Evolutionary conservation across 169 alveolate genomes (phyloP), one percentile per base, ranked within the genome.

Genomic region (Babesia ovis): DNA sequence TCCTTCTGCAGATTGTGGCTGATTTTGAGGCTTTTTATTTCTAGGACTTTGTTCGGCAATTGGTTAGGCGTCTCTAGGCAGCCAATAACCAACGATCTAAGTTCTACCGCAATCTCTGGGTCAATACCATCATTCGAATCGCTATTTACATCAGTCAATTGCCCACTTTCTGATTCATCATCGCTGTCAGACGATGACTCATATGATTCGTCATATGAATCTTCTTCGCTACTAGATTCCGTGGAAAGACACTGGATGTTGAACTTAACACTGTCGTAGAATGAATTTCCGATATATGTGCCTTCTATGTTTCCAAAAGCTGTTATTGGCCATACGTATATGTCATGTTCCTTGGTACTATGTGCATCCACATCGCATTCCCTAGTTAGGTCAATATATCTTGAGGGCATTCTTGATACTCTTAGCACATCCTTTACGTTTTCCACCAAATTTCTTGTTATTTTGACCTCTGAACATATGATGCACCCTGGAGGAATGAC

Each of bases 1-100:
- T 41, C 71, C 55, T 77, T 69, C 53, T 68, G 66, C 41, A 77
- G 42, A 31, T 77, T 66, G 56, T 77, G 73, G 67, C 74, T 66
- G 39, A 77, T 41, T 35, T 66, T 77, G 55, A 77, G 80, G 55
- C 85, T 68, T 45, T 69, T 55, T 20, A 77, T 67, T 58, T 77
- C 85, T 12, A 77, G 72, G 31, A 68, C 61, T 46, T 66, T 67
- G 46, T 77, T 67, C n/a, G 53, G 72, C 35, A 77, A 45, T 22
- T 55, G 60, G 27, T 18, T 1, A 14, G 85, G 85, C 16, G 42
- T 37, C 43, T 66, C 67, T 35, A 77, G 79, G 37, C 66, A 41
- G 35, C 66, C 85, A 8, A 39, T 18, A 11, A 57, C 42, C 64
- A 77, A 53, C 43, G 55, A n/a, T 23, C 20, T 46, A 23, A 77